phyloP scores from a whole-genome alignment of 1,284 basidiomycete genomes.

The Leccinum subfulvum region DNA sequence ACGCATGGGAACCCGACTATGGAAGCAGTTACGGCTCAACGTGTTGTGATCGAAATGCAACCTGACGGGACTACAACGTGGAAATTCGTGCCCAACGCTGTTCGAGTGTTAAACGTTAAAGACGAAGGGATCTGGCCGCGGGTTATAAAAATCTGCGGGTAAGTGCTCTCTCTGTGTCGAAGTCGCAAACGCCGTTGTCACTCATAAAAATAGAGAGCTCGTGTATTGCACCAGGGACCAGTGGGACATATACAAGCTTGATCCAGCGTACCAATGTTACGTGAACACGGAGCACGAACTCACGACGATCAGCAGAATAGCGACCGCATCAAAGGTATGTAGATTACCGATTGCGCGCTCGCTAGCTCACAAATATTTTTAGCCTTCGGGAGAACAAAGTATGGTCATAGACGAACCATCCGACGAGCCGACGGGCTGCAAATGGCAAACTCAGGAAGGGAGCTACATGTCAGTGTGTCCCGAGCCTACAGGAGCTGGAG shows the following conservation, averaged over 20 bases:
- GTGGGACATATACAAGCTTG: constrained; percentile 10
- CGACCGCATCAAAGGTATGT: background rate
- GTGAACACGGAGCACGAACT: background rate
- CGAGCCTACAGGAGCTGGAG: background rate
- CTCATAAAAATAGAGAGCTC: background rate
- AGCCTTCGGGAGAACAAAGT: background rate
- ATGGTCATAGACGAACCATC: background rate
- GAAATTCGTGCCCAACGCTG: background rate
- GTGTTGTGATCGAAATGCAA: background rate
- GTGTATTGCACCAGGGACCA: constrained; percentile 5
- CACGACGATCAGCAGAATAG: background rate
- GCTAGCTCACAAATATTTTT: background rate
- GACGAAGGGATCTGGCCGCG: background rate
- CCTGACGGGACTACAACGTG: background rate
- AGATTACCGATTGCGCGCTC: too few species aligned
- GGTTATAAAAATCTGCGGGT: background rate
- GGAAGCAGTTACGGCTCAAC: background rate
- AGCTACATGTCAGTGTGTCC: background rate
- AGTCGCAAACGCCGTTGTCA: background rate
- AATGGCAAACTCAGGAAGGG: background rate
- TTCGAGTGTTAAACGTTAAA: background rate
- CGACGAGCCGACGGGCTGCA: background rate
- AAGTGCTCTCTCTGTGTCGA: background rate
- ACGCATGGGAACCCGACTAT: background rate
- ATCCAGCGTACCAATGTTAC: constrained; percentile 2